Conservation (phyloP, 108 stramenopile species). For the Nannochloropsis salina region DNA sequence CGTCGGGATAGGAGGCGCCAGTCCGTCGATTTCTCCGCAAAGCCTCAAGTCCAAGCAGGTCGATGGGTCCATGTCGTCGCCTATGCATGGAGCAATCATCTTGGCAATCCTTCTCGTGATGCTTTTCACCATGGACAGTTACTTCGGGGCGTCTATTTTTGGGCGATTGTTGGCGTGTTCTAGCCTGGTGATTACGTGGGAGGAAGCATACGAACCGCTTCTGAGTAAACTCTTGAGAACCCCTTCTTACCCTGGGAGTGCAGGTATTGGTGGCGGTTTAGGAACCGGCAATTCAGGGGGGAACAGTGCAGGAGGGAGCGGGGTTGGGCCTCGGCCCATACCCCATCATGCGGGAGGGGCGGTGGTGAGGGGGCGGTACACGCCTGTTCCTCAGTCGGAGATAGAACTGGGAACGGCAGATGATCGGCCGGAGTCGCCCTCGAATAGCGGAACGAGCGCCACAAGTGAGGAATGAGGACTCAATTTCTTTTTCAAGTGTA, state of each 20-base stretch:
- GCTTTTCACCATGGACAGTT: constrained; percentile 28
- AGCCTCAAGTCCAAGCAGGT: neutral
- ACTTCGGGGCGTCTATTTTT: constrained; percentile 27
- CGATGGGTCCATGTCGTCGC: constrained; percentile 24
- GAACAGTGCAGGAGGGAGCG: neutral
- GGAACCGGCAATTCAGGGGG: neutral
- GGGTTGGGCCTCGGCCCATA: neutral
- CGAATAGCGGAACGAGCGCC: neutral
- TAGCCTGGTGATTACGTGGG: constrained; percentile 25
- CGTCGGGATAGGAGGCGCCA: constrained; percentile 12
- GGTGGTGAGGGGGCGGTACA: neutral
- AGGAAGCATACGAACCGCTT: constrained; percentile 29
- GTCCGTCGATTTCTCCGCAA: neutral
- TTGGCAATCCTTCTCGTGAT: constrained; percentile 23
- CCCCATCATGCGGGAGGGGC: neutral
- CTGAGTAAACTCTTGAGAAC: neutral
- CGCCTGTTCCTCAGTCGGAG: neutral
- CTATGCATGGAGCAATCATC: constrained; percentile 22
- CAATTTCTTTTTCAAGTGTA: neutral
- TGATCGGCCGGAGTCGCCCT: neutral
- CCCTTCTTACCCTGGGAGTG: neutral
- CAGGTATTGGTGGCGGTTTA: neutral
- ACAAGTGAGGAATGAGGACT: neutral
- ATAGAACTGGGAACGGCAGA: neutral
- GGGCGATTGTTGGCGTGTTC: neutral